phyloP scores from a whole-genome alignment of 78 protist genomes.

The Anaeramoeba flamelloides region DNA sequence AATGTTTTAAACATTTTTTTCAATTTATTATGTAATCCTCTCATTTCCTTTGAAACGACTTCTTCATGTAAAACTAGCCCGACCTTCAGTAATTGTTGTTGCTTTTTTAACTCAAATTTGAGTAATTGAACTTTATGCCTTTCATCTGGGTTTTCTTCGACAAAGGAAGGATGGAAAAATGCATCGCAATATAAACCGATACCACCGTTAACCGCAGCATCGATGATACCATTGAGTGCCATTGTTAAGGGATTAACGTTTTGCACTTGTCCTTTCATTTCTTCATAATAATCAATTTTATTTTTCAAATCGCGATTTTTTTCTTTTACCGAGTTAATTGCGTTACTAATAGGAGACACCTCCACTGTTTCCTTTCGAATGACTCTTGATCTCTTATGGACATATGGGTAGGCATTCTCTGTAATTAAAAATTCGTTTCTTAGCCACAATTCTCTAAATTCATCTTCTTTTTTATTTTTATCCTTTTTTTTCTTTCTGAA shows the following conservation, averaged over 20 bases:
- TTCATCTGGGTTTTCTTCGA: neutral
- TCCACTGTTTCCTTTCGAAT: neutral
- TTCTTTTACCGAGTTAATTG: neutral
- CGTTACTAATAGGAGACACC: neutral
- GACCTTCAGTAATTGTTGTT: neutral
- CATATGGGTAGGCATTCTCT: neutral
- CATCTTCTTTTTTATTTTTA: neutral
- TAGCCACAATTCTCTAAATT: neutral
- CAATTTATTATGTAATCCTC: neutral
- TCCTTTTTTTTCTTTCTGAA: neutral
- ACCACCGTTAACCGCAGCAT: neutral
- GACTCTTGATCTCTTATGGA: neutral
- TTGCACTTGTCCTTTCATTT: neutral
- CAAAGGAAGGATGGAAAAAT: neutral
- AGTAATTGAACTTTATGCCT: neutral
- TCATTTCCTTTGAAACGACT: neutral
- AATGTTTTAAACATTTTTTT: neutral
- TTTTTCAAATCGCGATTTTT: neutral
- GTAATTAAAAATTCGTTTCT: neutral
- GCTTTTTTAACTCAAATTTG: neutral
- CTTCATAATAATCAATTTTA: neutral
- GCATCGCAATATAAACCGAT: neutral
- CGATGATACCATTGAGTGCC: neutral
- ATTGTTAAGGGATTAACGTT: neutral
- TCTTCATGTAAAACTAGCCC: neutral